Evolutionary conservation across 2,329 filamentous ascomycete genomes (phyloP), one percentile per base, ranked within the genome.

Genomic region (Alternaria alternata): DNA sequence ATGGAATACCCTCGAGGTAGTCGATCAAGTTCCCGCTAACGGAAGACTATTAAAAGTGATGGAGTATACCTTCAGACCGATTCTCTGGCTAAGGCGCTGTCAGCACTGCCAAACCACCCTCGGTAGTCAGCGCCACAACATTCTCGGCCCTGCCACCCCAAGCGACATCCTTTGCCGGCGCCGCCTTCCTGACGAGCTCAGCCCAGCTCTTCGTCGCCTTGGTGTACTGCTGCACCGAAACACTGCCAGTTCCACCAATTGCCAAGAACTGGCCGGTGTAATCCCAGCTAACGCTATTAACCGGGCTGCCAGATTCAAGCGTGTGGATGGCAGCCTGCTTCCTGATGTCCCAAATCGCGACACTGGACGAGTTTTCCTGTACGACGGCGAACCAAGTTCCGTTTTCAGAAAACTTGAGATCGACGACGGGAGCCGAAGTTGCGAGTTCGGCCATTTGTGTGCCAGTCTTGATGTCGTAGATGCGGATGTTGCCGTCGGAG

Each of bases 231-330:
- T 95, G 92, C 41, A 99, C 92, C 5, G 91, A 92, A 47, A 97
- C 82, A 28, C 93, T 93, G 44, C 90, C 88, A 4, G 90, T 85
- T 7, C 94, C 94, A 4, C 88, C 91, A 12, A 91, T 91, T 26
- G 94, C 91, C 54, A 99, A 84, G 82, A 91, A 99, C 79, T 97
- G 94, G 43, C 94, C 94, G 7, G 92, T 95, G 82, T 96, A 97
- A 75, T 99, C 95, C 94, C 94, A 99, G 49, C 86, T 85, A 65
- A 97, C 84, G 41, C 86, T 88, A 62, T 91, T 87, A 48, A 97
- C 88, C n/a, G 87, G 84, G 63, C 88, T 89, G 57, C 93, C 94
- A 46, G 91, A 89, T 66, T 97, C 93, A 41, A 99, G 84, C n/a
- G 91, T 87, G 84, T 96, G 96, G 75, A 89, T 89, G 71, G 89